A percentile compares a stretch with the other conserved stretches of the same genome.
Conservation (phyloP, 2,329 filamentous ascomycete species). For the Colletotrichum theobromicola region DNA sequence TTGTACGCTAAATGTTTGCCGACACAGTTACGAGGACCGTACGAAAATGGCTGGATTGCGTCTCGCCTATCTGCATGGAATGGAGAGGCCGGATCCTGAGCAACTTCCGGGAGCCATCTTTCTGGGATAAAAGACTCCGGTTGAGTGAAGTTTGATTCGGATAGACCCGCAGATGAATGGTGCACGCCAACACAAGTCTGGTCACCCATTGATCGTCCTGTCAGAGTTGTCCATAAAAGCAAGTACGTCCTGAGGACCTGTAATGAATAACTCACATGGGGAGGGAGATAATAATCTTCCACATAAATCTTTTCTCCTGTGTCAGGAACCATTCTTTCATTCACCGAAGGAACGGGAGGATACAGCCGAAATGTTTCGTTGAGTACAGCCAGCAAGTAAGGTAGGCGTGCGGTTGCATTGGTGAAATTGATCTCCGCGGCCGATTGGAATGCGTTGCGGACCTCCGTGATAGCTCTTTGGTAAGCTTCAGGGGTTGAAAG, state of each 20-base stretch:
- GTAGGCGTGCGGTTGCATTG: constrained; percentile 29
- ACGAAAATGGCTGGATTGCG: constrained; percentile 8
- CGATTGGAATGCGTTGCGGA: constrained; percentile 35
- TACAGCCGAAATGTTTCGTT: constrained; percentile 5
- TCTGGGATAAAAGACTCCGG: constrained; percentile 50
- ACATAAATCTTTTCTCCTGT: neutral
- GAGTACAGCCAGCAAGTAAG: constrained; percentile 23
- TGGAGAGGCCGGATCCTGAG: constrained; percentile 3
- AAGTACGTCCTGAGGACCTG: neutral
- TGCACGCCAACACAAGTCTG: constrained; percentile 40
- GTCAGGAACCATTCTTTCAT: neutral
- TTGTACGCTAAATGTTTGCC: constrained; percentile 44
- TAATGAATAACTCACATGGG: neutral
- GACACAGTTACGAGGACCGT: constrained; percentile 10
- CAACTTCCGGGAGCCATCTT: constrained; percentile 33
- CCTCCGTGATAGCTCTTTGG: constrained; percentile 37
- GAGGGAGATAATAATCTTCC: neutral
- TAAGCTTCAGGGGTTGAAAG: neutral
- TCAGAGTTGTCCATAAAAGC: neutral
- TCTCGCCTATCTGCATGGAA: constrained; percentile 1
- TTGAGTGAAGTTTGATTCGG: constrained; percentile 41
- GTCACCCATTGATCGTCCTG: rapidly evolving
- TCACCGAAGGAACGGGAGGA: neutral
- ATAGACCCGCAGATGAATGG: constrained; percentile 27
- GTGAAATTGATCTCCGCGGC: constrained; percentile 40